These are phyloP conservation scores for Maudiozyma pseudohumilis DNA, from an alignment of 805 yeast genomes.

Conservation along the genomic window DNA sequence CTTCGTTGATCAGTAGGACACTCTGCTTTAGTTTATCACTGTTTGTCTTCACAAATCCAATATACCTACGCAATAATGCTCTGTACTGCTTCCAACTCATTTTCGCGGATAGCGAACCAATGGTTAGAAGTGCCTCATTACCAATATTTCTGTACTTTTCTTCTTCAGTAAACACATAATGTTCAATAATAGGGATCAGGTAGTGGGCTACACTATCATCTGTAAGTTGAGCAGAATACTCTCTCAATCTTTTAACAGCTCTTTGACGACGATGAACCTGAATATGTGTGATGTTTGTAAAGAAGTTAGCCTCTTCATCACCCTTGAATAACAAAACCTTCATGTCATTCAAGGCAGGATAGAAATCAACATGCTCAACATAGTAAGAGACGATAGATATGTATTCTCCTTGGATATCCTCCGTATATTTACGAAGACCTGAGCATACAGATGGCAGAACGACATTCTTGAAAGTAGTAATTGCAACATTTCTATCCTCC, in stretches of 20 bases:
- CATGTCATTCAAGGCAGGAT: slow-evolving; percentile 55
- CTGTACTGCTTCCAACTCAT: slow-evolving; percentile 73
- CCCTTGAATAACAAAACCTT: slow-evolving; percentile 47
- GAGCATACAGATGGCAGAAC: slow-evolving; percentile 55
- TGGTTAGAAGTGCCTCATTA: slow-evolving; percentile 54
- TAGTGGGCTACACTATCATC: slow-evolving; percentile 64
- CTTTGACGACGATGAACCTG: slow-evolving; percentile 80
- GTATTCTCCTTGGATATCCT: slow-evolving; percentile 61
- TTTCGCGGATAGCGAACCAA: slow-evolving; percentile 46
- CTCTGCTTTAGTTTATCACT: slow-evolving; percentile 44
- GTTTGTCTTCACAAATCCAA: slow-evolving; percentile 39
- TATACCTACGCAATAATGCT: slow-evolving; percentile 63
- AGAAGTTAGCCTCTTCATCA: slow-evolving; percentile 79
- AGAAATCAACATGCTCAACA: slow-evolving; percentile 38
- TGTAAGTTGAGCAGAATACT: slow-evolving; percentile 36
- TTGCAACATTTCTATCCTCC: slow-evolving; percentile 15
- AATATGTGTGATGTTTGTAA: slow-evolving; percentile 66
- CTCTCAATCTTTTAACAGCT: slow-evolving; percentile 60
- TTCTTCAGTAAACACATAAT: slow-evolving; percentile 51
- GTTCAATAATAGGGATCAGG: slow-evolving; percentile 76
- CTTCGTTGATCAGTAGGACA: slow-evolving; percentile 47
- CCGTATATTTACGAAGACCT: slow-evolving; percentile 55
- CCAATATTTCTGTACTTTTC: slow-evolving; percentile 53
- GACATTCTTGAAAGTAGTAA: slow-evolving; percentile 37
- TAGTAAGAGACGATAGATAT: slow-evolving; percentile 55